These are phyloP conservation scores for Panaeolus papilionaceus DNA, from an alignment of 768 basidiomycete genomes.

Conservation along the genomic window DNA sequence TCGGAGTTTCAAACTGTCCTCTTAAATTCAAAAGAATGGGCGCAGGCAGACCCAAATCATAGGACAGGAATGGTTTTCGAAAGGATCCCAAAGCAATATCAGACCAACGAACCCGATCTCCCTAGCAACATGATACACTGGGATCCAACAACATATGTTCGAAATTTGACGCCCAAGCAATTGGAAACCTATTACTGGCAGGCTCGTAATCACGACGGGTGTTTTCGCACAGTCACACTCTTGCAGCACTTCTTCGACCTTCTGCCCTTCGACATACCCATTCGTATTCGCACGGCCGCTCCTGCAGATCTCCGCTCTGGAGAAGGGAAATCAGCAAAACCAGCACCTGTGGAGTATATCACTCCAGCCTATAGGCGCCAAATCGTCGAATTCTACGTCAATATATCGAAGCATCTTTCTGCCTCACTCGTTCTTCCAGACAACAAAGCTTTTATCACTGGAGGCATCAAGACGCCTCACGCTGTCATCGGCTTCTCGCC, in stretches of 20 bases:
- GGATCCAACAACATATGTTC: neutral
- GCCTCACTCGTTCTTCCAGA: slow-evolving; percentile 21
- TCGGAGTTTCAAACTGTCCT: neutral
- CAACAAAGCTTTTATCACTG: slow-evolving; percentile 24
- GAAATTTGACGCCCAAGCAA: slow-evolving; percentile 23
- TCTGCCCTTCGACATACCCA: slow-evolving; percentile 23
- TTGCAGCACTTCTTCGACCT: slow-evolving; percentile 33
- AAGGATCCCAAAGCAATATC: neutral
- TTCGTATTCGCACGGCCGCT: slow-evolving; percentile 28
- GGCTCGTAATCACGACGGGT: slow-evolving; percentile 31
- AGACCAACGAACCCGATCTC: slow-evolving; percentile 24
- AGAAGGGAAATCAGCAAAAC: neutral
- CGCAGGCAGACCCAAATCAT: neutral
- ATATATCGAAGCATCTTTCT: slow-evolving; percentile 20
- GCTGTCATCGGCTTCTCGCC: slow-evolving; percentile 29
- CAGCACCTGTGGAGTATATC: slow-evolving; percentile 21
- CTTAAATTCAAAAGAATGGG: neutral
- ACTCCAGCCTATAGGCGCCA: slow-evolving; percentile 20
- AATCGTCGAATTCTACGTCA: slow-evolving; percentile 29
- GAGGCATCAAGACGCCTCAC: slow-evolving; percentile 21
- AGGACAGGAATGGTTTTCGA: slow-evolving; percentile 5
- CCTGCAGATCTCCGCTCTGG: neutral
- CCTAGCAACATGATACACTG: slow-evolving; percentile 27
- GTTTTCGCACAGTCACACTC: slow-evolving; percentile 24
- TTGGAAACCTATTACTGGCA: slow-evolving; percentile 32